Conservation (phyloP, 1,284 basidiomycete species). For the Pseudozyma thailandica region DNA sequence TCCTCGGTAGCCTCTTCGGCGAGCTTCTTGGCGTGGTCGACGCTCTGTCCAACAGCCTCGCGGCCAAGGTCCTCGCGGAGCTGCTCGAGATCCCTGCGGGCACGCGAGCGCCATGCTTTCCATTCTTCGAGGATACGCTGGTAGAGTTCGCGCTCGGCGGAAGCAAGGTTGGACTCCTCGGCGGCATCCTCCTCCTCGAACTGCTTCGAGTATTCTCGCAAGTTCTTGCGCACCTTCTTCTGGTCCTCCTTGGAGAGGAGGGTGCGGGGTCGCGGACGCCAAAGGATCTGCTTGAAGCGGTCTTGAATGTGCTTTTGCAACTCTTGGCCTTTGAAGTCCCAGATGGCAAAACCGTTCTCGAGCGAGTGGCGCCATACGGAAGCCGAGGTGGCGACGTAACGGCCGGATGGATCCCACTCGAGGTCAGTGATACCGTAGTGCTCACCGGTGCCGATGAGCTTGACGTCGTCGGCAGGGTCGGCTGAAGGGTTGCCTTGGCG, state of each 20-base stretch:
- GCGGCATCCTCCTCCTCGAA: slow-evolving; percentile 98
- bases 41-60: slow-evolving; percentile 41
- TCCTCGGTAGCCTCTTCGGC: slow-evolving; percentile 63
- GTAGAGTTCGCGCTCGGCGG: slow-evolving; percentile 89
- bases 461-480: slow-evolving; percentile 79
- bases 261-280: slow-evolving; percentile 92
- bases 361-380: slow-evolving; percentile 96
- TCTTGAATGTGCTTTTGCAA: slow-evolving; percentile 88
- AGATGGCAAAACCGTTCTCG: slow-evolving; percentile 95
- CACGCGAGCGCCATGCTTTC: slow-evolving; percentile 83
- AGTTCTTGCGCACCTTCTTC: slow-evolving; percentile 85
- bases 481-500: slow-evolving; percentile 74
- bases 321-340: slow-evolving; percentile 97
- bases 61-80: slow-evolving; percentile 51
- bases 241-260: slow-evolving; percentile 90
- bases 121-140: slow-evolving; percentile 95
- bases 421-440: slow-evolving; percentile 98
- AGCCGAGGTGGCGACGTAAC: slow-evolving; percentile 91
- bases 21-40: slow-evolving; percentile 55
- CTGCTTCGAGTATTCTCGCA: slow-evolving; percentile 87
- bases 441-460: slow-evolving; percentile 84
- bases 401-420: slow-evolving; percentile 97
- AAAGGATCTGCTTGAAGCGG: slow-evolving; percentile 98
- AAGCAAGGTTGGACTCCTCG: slow-evolving; percentile 91
- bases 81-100: slow-evolving; percentile 55